These are phyloP conservation scores for Coemansia sp. DNA, from an alignment of 192 early-diverging fungal genomes.

Conservation along the genomic window DNA sequence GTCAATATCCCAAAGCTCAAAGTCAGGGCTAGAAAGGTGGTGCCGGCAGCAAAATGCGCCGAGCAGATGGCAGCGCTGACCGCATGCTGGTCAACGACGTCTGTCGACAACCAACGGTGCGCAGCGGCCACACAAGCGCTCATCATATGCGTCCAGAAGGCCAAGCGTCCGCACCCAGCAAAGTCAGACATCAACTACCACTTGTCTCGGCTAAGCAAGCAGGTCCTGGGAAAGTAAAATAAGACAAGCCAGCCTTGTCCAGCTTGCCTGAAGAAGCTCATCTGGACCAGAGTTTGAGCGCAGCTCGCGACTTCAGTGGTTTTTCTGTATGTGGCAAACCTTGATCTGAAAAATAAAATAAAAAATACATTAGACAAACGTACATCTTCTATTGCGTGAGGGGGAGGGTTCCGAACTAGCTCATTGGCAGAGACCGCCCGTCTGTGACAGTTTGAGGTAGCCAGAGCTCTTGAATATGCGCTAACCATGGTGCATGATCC, in stretches of 20 bases:
- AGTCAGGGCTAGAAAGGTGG: constrained; percentile 33
- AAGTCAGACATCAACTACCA: constrained; percentile 51
- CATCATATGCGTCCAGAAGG: constrained; percentile 44
- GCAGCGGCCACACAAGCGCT: constrained; percentile 34
- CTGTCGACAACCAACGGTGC: constrained; percentile 48
- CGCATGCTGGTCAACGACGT: constrained; percentile 50
- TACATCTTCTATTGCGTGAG: no score
- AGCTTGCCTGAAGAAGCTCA: background rate
- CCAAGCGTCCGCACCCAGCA: constrained; percentile 6
- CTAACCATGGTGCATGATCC: background rate
- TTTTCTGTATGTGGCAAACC: background rate
- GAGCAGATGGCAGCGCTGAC: constrained; percentile 52
- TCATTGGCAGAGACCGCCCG: no score
- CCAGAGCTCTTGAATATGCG: no score
- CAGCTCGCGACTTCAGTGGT: no score
- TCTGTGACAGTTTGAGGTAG: no score
- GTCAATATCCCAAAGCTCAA: constrained; percentile 46
- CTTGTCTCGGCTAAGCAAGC: constrained; percentile 48
- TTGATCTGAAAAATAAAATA: constrained; percentile 5
- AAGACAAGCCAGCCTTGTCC: background rate
- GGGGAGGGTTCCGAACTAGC: no score
- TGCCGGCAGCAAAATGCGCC: constrained; percentile 43
- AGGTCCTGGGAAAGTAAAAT: constrained; percentile 49
- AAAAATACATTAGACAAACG: background rate
- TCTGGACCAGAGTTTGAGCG: no score